phyloP scores from a whole-genome alignment of 495 filamentous ascomycete species.

The Penicillium bialowiezense region DNA sequence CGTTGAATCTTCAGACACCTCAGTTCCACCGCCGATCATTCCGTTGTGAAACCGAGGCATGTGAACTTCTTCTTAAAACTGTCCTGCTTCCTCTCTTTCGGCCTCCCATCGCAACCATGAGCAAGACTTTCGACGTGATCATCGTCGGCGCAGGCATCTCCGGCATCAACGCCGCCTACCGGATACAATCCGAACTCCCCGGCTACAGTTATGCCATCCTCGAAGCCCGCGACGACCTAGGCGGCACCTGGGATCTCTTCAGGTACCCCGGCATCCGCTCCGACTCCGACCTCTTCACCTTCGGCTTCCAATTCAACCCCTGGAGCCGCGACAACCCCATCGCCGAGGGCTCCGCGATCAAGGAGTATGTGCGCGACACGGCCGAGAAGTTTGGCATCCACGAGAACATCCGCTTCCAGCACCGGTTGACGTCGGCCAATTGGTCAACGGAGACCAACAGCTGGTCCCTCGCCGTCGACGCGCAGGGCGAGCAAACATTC shows the following conservation, averaged over 20 bases:
- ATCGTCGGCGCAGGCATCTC: conserved; percentile 73
- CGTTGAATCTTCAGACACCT: too few relatives aligned
- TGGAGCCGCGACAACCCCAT: conserved; percentile 61
- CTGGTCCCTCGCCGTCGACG: conserved; percentile 60
- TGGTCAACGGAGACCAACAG: conserved; percentile 59
- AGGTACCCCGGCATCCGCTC: conserved; percentile 68
- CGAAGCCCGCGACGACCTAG: conserved; percentile 57
- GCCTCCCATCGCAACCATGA: too few relatives aligned
- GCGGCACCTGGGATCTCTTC: conserved; percentile 74
- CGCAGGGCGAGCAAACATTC: conserved; percentile 44
- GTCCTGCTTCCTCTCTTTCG: too few relatives aligned
- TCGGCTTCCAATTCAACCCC: conserved; percentile 66
- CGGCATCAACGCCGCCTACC: conserved; percentile 73
- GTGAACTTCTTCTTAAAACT: conserved; percentile 11
- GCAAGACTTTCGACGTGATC: conserved; percentile 53
- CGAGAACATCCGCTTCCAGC: conserved; percentile 56
- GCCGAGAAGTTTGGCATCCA: conserved; percentile 59
- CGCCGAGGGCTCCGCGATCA: conserved; percentile 57
- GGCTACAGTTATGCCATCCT: conserved; percentile 56
- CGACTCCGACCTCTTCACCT: conserved; percentile 65
- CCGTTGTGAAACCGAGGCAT: conserved; percentile 32
- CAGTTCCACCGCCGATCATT: conserved; percentile 6
- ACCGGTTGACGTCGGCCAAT: conserved; percentile 51
- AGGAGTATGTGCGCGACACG: conserved; percentile 59
- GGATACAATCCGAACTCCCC: conserved; percentile 58